Percentiles rank a stretch among this genome's conserved stretches.
Conservation (phyloP, 2,329 filamentous ascomycete genomes). For the Apiospora arundinis region DNA sequence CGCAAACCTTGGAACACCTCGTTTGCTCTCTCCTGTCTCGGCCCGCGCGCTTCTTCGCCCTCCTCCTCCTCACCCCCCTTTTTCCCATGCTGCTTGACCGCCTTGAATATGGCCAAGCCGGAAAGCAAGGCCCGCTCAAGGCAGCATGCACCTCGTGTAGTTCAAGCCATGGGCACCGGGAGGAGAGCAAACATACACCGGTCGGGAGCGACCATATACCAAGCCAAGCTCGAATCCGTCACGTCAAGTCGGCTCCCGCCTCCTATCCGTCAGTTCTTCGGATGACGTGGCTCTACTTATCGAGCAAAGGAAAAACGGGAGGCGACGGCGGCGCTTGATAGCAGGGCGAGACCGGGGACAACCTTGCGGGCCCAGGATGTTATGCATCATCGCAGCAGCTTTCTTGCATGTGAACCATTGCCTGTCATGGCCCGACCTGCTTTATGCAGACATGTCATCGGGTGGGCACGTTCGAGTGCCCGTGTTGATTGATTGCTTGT, state of each 20-base stretch:
- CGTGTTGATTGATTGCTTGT: not conserved
- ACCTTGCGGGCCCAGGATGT: not conserved
- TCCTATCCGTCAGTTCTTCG: not conserved
- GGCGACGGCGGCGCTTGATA: slow-evolving; percentile 6
- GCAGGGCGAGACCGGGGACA: not conserved
- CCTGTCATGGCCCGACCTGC: not conserved
- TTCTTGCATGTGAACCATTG: slow-evolving; percentile 5
- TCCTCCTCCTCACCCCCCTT: not conserved
- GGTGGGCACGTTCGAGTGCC: slow-evolving; percentile 5
- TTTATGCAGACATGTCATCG: slow-evolving; percentile 3
- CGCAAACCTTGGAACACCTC: not conserved
- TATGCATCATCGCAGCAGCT: slow-evolving; percentile 10
- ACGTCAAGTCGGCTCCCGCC: slow-evolving; percentile 13
- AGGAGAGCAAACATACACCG: slow-evolving; percentile 10
- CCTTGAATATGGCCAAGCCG: not conserved
- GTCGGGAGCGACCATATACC: slow-evolving; percentile 2
- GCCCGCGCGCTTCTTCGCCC: not conserved
- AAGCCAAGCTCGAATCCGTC: not conserved
- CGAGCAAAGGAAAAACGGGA: not conserved
- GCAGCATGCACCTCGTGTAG: slow-evolving; percentile 14
- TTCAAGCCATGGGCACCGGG: slow-evolving; percentile 4
- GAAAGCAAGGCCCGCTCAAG: not conserved
- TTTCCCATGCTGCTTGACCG: not conserved
- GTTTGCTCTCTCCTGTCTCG: slow-evolving; percentile 2
- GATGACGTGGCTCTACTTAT: slow-evolving; percentile 17